These are phyloP conservation scores for Apostasia shenzhenica DNA, from an alignment of 106 monocot genomes.

Conservation along the genomic window DNA sequence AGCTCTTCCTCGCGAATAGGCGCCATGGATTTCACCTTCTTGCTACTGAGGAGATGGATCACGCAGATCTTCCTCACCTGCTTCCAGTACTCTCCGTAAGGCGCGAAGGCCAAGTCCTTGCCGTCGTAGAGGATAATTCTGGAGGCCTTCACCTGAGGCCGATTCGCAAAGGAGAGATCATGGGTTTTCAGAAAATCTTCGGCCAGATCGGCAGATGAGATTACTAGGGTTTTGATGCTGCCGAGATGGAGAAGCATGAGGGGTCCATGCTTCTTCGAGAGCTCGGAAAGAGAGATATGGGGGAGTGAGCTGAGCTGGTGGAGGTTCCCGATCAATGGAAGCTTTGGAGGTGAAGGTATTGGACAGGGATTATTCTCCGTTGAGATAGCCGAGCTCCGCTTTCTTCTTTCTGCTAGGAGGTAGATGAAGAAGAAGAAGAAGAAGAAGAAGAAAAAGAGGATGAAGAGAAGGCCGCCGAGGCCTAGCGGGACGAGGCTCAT, in stretches of 20 bases:
- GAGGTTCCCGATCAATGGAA: slow-evolving; percentile 17
- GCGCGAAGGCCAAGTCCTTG: background rate
- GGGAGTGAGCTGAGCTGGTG: slow-evolving; percentile 14
- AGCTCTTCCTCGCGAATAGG: slow-evolving; percentile 1
- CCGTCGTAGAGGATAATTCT: background rate
- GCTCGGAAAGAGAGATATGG: slow-evolving; percentile 1
- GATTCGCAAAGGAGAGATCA: slow-evolving; percentile 1
- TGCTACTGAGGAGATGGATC: background rate
- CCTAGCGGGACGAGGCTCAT: too few relatives aligned
- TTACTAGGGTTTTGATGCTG: slow-evolving; percentile 8
- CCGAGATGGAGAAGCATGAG: slow-evolving; percentile 21
- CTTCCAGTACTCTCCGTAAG: slow-evolving; percentile 15
- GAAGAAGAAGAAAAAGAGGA: background rate
- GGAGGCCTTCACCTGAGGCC: background rate
- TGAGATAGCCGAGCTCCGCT: background rate
- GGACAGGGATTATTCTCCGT: background rate
- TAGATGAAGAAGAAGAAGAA: background rate
- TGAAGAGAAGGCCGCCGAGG: background rate
- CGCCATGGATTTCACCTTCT: background rate
- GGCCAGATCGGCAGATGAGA: slow-evolving; percentile 11
- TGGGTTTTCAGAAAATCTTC: slow-evolving; percentile 2
- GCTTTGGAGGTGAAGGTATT: slow-evolving; percentile 11
- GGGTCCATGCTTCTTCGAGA: slow-evolving; percentile 8
- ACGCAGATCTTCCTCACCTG: background rate
- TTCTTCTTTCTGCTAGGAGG: background rate